Conservation (phyloP, 148 eudicot species). For the Amaranthus hypochondriacus region DNA sequence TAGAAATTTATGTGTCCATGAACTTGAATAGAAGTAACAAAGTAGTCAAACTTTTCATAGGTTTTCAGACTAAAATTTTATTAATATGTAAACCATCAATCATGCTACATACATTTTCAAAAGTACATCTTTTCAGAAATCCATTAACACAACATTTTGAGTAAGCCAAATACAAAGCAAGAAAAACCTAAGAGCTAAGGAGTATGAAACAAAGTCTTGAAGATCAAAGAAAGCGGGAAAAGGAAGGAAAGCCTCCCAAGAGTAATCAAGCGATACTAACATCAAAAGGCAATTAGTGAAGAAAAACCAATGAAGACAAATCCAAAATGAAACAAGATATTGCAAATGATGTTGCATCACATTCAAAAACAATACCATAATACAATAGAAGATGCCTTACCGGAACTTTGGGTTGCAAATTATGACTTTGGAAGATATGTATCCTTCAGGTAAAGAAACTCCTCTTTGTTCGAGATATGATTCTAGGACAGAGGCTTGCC, state of each 20-base stretch:
- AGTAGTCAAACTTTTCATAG: not conserved
- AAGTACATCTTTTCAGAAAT: not conserved
- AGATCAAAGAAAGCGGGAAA: not conserved
- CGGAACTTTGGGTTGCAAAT: slow-evolving; percentile 74
- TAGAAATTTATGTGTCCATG: not conserved
- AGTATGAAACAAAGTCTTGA: not conserved
- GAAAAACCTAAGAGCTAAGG: not conserved
- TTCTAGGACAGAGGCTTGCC: slow-evolving; percentile 59
- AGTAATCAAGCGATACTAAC: not conserved
- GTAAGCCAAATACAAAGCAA: not conserved
- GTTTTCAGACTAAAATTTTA: not conserved
- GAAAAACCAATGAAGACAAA: not conserved
- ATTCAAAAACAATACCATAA: not conserved
- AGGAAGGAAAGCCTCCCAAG: not conserved
- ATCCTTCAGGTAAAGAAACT: slow-evolving; percentile 69
- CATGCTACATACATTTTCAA: not conserved
- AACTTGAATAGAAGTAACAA: not conserved
- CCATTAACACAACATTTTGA: not conserved
- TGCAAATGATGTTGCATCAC: not conserved
- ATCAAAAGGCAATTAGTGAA: slow-evolving; percentile 5
- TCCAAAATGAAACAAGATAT: not conserved
- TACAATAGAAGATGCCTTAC: slow-evolving; percentile 27
- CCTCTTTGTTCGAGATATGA: slow-evolving; percentile 92
- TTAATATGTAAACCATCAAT: not conserved
- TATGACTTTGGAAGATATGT: slow-evolving; percentile 66